A percentile compares a stretch with the other conserved stretches of the same genome.
Conservation (phyloP, 495 filamentous ascomycete genomes). For the Hamigera avellanea region DNA sequence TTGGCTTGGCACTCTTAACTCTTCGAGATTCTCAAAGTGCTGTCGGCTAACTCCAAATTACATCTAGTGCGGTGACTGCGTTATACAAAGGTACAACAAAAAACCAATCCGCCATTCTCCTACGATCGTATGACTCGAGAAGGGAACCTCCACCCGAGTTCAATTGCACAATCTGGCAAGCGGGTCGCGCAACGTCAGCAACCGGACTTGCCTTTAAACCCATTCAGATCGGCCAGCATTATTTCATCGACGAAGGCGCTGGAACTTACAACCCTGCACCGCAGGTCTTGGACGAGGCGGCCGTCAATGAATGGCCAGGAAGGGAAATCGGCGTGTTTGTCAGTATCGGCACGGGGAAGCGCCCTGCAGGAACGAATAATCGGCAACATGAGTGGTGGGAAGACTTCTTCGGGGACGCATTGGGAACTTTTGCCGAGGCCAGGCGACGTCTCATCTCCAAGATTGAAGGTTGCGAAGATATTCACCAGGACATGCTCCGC, state of each 20-base stretch:
- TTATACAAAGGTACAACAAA: conserved; percentile 71
- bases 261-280: conserved; percentile 89
- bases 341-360: conserved; percentile 84
- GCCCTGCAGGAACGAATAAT: conserved; percentile 59
- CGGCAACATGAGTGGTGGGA: conserved; percentile 79
- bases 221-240: conserved; percentile 82
- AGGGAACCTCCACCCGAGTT: conserved; percentile 82
- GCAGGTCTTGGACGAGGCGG: conserved; percentile 77
- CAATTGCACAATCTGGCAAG: conserved; percentile 91
- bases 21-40: neutral
- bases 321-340: conserved; percentile 82
- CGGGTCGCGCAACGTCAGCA: conserved; percentile 86
- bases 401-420: conserved; percentile 60
- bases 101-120: conserved; percentile 52
- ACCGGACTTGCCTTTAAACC: conserved; percentile 92
- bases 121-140: conserved; percentile 90
- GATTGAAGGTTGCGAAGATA: conserved; percentile 90
- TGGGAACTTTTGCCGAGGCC: conserved; percentile 82
- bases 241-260: conserved; percentile 86
- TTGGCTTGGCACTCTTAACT: conserved; percentile 3
- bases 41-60: neutral
- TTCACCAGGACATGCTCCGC: conserved; percentile 70
- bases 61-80: conserved; percentile 69
- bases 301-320: conserved; percentile 87
- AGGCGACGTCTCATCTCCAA: conserved; percentile 71